Evolutionary conservation across 108 stramenopile genomes (phyloP).

Genomic region (Nitzschia sp.): DNA sequence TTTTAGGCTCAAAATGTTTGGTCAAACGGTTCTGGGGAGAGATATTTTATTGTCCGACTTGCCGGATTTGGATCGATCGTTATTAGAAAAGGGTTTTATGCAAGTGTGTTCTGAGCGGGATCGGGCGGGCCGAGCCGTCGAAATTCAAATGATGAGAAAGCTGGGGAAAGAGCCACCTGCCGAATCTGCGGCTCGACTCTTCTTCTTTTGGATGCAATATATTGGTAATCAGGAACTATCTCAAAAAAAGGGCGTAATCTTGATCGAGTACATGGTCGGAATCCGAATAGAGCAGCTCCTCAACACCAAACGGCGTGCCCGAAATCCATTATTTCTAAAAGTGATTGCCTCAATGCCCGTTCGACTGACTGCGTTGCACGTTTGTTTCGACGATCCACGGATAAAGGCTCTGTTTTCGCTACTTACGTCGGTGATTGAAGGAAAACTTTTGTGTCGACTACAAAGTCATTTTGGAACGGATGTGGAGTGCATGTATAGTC

Average conservation of each 20-base stretch:
- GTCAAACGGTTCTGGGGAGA: conserved; percentile 6
- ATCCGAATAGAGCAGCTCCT: neutral
- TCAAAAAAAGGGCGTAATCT: conserved; percentile 11
- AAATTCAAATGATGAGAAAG: conserved; percentile 6
- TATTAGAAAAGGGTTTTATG: conserved; percentile 6
- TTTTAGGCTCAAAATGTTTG: conserved; percentile 27
- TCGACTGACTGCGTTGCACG: conserved; percentile 2
- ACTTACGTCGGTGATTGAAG: neutral
- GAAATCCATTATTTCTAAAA: neutral
- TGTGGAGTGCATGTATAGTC: conserved; percentile 26
- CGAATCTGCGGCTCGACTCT: neutral
- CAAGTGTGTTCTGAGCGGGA: conserved; percentile 7
- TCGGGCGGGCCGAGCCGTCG: conserved; percentile 12
- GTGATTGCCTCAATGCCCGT: conserved; percentile 13
- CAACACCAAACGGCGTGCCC: neutral
- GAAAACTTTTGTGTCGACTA: conserved; percentile 3
- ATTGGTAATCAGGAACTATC: neutral
- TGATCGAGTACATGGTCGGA: conserved; percentile 5
- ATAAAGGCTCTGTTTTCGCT: neutral
- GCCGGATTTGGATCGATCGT: neutral
- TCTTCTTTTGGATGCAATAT: neutral
- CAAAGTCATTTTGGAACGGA: conserved; percentile 17
- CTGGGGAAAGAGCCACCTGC: conserved; percentile 1
- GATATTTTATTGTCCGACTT: conserved; percentile 8
- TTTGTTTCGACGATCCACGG: conserved; percentile 20